Evolutionary conservation across 163 green algal species (phyloP), one percentile per base, ranked within the genome.

Genomic region (Chlamydomonas reinhardtii): DNA sequence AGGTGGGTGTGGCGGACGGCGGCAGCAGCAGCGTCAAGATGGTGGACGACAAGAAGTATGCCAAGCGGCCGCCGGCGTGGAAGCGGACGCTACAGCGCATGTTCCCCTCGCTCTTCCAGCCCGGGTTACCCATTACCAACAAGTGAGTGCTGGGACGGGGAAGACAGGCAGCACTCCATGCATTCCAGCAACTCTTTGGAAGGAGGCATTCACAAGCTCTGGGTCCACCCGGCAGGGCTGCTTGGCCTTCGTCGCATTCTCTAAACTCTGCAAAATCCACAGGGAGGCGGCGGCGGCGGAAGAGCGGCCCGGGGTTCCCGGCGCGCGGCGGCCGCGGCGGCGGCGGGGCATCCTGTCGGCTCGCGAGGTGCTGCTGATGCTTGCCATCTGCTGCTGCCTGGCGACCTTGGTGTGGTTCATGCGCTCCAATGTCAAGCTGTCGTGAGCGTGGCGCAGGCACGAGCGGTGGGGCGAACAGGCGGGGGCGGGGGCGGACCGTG

Each of bases 21-120:
- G 82, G 83, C 56, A 31, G 68, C 43, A 76, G 72, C 34, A 66
- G 54, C 22, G 76, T 90, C 54, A 43, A 65, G 34, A 32, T 84
- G 79, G 43, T 91, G 82, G 78, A 94, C 61, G 91, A 89, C 24
- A 69, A 90, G 59, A 96, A 96, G 75, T 97, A 97, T 81, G 91
- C 84, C 14, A 91, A 91, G 76, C 89, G 94, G 65, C 90, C 90
- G 37, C 83, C 84, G 27, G 81, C 85, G 3, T 78, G 96, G 52
- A 90, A 90, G 85, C 91, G 94, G 27, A 93, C 91, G 24, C 66
- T 96, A 75, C 93, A 97, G 85, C 85, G 91, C 5, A 48, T 95
- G 25, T 92, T 97, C 71, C 94, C 94, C 16, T 84, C 84, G 43
- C 81, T 96, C 15, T 97, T 97, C 84, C 82, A 89, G 59, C 89